Base-by-base conservation (phyloP, 495 filamentous ascomycete species). In the Talaromyces thailandensis region DNA sequence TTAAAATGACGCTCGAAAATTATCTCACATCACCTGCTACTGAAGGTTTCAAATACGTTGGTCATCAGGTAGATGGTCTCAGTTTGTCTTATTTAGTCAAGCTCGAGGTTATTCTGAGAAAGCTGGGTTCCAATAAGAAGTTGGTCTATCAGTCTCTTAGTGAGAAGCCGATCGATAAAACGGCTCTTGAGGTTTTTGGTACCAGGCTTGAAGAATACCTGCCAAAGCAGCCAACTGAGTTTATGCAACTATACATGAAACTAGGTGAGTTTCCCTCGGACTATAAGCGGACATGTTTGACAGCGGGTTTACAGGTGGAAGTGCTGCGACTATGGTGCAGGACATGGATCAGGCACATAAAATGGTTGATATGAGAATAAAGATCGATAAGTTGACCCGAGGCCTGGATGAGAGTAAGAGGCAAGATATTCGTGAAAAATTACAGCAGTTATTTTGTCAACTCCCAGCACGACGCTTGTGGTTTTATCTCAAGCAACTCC, bases 331-430 rank as follows among this genome's bases (percentile, higher is more conserved):
- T 1, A 6, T 58, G 3, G 29, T 25, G 9, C 58, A 65, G 40
- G 64, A 65, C 50, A 48, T 65, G 61, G 64, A 65, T 23, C 64
- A 65, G 61, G 37, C 64, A 5, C 9, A 18, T n/a, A 65, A 51
- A 45, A 65, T 65, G 64, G 45, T 64, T 31, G 64, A 63, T 4
- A 58, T 65, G 64, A 63, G 64, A 51, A 65, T 65, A 21, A 60
- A 65, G 57, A 63, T 63, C 21, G 64, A 65, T 37, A 62, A 63
- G 7, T 65, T 61, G 62, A 12, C 61, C 40, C 52, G 52, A 37
- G 64, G 64, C 4, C n/a, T 63, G 14, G 53, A 50, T 29, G 62
- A 63, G 40, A 31, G 14, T 24, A 52, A 64, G 21, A 26, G 64
- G 50, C 28, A 65, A 32, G 58, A 63, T 4, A 61, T 62, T 5